phyloP scores from a whole-genome alignment of 805 yeast genomes.

The Myxozyma kluyveri region DNA sequence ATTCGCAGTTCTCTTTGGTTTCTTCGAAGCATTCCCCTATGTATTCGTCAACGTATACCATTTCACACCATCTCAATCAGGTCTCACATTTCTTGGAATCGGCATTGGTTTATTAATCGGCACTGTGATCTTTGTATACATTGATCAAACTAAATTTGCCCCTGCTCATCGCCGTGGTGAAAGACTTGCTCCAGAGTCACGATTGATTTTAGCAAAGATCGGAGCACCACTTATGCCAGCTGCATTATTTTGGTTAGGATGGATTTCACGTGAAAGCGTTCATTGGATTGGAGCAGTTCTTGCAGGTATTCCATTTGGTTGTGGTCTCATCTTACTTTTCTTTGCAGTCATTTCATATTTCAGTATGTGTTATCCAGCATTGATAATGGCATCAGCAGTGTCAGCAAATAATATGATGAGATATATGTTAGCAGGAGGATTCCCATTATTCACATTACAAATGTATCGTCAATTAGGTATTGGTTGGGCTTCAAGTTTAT shows the following conservation, averaged over 20 bases:
- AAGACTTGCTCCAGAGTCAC: slow-evolving; percentile 43
- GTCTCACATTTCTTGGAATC: slow-evolving; percentile 57
- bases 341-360: slow-evolving; percentile 68
- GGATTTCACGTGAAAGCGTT: slow-evolving; percentile 61
- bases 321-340: slow-evolving; percentile 68
- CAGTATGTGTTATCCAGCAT: slow-evolving; percentile 69
- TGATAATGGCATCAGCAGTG: slow-evolving; percentile 76
- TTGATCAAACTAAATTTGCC: slow-evolving; percentile 20
- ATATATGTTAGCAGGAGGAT: slow-evolving; percentile 69
- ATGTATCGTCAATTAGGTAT: slow-evolving; percentile 70
- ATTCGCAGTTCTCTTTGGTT: slow-evolving; percentile 54
- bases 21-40: slow-evolving; percentile 56
- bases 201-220: slow-evolving; percentile 44
- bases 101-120: slow-evolving; percentile 53
- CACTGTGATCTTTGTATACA: slow-evolving; percentile 9
- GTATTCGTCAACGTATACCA: slow-evolving; percentile 48
- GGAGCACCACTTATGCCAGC: slow-evolving; percentile 68
- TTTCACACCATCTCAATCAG: slow-evolving; percentile 50
- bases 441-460: slow-evolving; percentile 83
- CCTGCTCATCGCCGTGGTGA: slow-evolving; percentile 11
- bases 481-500: slow-evolving; percentile 74
- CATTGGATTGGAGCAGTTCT: slow-evolving; percentile 73
- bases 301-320: slow-evolving; percentile 75
- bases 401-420: slow-evolving; percentile 85
- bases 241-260: slow-evolving; percentile 75